Evolutionary conservation across 1,139 yeast genomes (phyloP).

Genomic region (Wickerhamiella pararugosa): DNA sequence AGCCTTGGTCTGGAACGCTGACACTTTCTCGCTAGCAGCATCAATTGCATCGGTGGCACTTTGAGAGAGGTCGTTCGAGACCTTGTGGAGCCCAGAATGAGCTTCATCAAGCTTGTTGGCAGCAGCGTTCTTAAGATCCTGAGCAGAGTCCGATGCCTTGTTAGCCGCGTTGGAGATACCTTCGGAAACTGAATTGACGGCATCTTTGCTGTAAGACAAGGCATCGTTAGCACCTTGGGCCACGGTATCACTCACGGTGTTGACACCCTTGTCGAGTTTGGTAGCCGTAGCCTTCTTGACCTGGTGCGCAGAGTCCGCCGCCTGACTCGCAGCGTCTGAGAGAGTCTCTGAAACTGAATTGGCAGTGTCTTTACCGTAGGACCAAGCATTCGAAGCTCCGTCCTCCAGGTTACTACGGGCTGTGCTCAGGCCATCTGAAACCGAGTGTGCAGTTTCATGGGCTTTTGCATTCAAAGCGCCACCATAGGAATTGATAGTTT

Average conservation of each 20-base stretch:
- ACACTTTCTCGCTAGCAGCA: neutral
- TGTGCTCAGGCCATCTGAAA: neutral
- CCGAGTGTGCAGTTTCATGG: constrained; percentile 1
- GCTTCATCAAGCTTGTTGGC: neutral
- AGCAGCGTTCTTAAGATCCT: neutral
- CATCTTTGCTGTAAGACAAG: neutral
- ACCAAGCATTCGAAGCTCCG: neutral
- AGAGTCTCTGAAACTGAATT: neutral
- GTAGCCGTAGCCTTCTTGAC: neutral
- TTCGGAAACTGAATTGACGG: neutral
- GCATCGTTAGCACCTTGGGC: neutral
- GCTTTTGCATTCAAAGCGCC: neutral
- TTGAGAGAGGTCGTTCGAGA: neutral
- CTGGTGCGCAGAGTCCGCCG: neutral
- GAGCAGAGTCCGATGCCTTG: neutral
- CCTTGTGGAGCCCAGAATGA: neutral
- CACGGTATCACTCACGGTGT: neutral
- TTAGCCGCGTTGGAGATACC: neutral
- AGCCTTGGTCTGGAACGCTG: neutral
- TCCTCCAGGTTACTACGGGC: neutral
- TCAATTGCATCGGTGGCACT: neutral
- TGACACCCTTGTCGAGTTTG: neutral
- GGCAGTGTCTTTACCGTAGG: neutral
- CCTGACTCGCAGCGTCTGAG: neutral
- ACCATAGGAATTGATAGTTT: neutral